A percentile compares a stretch with the other conserved stretches of the same genome.
Conservation (phyloP, 495 filamentous ascomycete genomes). For the Aspergillus panamensis region DNA sequence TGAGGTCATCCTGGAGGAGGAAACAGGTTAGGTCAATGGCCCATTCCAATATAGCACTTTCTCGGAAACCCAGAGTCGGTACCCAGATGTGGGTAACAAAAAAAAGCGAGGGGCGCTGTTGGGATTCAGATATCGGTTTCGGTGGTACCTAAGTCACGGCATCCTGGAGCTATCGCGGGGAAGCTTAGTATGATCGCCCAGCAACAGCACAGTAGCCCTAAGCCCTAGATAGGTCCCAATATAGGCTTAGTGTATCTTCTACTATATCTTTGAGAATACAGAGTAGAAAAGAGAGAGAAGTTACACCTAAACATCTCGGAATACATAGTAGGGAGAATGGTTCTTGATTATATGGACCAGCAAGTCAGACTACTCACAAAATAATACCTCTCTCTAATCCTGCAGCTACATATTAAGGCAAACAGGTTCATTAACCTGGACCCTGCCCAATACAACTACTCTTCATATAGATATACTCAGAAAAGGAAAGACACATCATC, state of each 20-base stretch:
- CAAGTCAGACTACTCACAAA: background rate
- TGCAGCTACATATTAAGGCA: no score
- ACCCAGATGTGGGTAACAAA: background rate
- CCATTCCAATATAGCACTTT: constrained; percentile 24
- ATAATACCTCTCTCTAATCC: no score
- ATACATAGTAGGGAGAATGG: background rate
- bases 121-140: constrained; percentile 10
- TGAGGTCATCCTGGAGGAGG: constrained; percentile 60
- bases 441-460: no score
- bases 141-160: constrained; percentile 13
- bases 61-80: background rate
- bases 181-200: constrained; percentile 23
- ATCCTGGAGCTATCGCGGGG: constrained; percentile 37
- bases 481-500: background rate
- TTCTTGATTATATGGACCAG: background rate
- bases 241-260: constrained; percentile 2
- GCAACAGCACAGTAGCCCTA: constrained; percentile 23
- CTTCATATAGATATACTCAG: no score
- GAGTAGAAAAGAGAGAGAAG: no score
- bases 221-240: constrained; percentile 27
- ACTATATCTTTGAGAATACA: background rate
- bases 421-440: no score
- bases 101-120: background rate
- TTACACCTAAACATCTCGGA: background rate
- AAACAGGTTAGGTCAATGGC: constrained; percentile 23